Percentiles rank a stretch among this genome's conserved stretches.
Conservation (phyloP, 2,329 filamentous ascomycete species). For the Epichloe baconii region DNA sequence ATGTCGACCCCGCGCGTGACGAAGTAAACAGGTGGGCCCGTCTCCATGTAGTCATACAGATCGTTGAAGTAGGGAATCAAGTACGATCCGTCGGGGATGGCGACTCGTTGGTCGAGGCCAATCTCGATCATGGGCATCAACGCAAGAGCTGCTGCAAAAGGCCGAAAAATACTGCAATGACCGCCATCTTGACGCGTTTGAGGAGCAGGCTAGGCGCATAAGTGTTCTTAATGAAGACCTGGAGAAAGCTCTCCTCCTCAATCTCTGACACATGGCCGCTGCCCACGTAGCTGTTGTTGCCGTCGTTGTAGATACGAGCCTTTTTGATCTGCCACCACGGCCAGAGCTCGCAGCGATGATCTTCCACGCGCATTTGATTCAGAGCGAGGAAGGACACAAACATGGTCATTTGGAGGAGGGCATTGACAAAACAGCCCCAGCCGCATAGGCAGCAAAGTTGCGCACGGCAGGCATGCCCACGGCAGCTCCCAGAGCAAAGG, state of each 20-base stretch:
- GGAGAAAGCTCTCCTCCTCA: slow-evolving; percentile 71
- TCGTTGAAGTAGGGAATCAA: slow-evolving; percentile 95
- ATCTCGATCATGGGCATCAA: slow-evolving; percentile 74
- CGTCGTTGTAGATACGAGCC: slow-evolving; percentile 53
- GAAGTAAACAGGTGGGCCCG: slow-evolving; percentile 91
- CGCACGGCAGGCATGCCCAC: slow-evolving; percentile 96
- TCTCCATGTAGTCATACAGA: slow-evolving; percentile 81
- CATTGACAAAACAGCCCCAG: slow-evolving; percentile 95
- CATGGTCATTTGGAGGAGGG: slow-evolving; percentile 91
- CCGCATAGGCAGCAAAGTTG: slow-evolving; percentile 94
- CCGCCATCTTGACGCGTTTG: slow-evolving; percentile 62
- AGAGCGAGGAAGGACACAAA: slow-evolving; percentile 84
- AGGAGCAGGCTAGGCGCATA: slow-evolving; percentile 76
- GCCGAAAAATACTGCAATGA: slow-evolving; percentile 74
- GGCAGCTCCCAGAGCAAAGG: slow-evolving; percentile 83
- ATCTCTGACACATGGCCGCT: slow-evolving; percentile 53
- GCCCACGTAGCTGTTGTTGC: slow-evolving; percentile 38
- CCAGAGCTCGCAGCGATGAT: slow-evolving; percentile 78
- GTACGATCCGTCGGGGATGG: slow-evolving; percentile 87
- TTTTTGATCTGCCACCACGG: slow-evolving; percentile 75
- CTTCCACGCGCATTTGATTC: slow-evolving; percentile 84
- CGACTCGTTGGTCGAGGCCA: slow-evolving; percentile 87
- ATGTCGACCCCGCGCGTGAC: slow-evolving; percentile 72
- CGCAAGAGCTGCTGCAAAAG: slow-evolving; percentile 72
- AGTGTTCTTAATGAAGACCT: slow-evolving; percentile 77